Conservation (phyloP, 2,329 filamentous ascomycete genomes). For the Tolypocladium capitatum region DNA sequence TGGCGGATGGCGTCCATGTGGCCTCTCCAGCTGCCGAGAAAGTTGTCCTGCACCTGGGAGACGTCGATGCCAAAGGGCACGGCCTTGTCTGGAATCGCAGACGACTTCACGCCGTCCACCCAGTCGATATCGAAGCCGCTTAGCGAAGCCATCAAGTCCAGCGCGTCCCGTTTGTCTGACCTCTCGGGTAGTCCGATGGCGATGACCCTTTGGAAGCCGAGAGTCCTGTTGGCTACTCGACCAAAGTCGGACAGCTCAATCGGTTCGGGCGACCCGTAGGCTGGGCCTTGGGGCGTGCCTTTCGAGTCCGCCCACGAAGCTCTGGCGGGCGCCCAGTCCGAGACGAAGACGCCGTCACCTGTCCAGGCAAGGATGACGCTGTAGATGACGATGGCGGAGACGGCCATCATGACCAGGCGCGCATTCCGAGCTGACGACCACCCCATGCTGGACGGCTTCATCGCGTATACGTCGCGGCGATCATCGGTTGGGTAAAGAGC, state of each 20-base stretch:
- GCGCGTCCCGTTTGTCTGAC: conserved; percentile 35
- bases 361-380: background rate
- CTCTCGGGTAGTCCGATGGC: conserved; percentile 35
- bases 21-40: conserved; percentile 28
- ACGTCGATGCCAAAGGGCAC: conserved; percentile 16
- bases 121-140: conserved; percentile 31
- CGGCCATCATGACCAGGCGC: background rate
- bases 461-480: background rate
- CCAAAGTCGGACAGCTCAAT: background rate
- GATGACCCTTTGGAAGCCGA: conserved; percentile 34
- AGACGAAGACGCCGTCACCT: background rate
- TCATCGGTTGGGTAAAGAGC: background rate
- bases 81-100: conserved; percentile 21
- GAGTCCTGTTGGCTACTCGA: conserved; percentile 6
- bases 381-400: background rate
- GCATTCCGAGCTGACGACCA: background rate
- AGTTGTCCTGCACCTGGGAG: conserved; percentile 14
- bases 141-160: conserved; percentile 31
- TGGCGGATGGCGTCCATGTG: conserved; percentile 23
- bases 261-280: background rate
- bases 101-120: conserved; percentile 29
- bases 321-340: background rate
- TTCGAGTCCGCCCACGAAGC: background rate
- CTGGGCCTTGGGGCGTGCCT: background rate
- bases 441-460: background rate